These are phyloP conservation scores for Cytospora piceicola DNA, from an alignment of 2,329 filamentous ascomycete species.

Conservation along the genomic window DNA sequence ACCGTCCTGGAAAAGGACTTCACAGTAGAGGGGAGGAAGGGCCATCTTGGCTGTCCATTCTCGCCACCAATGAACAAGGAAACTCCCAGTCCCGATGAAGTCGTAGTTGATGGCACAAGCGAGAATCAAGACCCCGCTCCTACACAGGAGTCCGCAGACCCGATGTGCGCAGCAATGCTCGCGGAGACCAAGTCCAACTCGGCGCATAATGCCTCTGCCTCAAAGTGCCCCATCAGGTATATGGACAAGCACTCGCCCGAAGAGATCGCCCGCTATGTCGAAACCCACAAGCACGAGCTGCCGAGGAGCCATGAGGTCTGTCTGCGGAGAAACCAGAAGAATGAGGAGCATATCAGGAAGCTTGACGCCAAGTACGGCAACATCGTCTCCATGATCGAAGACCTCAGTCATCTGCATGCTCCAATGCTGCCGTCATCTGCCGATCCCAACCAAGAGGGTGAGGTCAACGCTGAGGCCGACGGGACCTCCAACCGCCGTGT, in stretches of 20 bases:
- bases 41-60: constrained; percentile 82
- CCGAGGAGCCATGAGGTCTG: constrained; percentile 93
- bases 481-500: constrained; percentile 70
- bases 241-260: constrained; percentile 91
- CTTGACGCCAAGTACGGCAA: constrained; percentile 94
- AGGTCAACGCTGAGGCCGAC: constrained; percentile 41
- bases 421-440: constrained; percentile 67
- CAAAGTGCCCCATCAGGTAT: constrained; percentile 88
- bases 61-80: constrained; percentile 50
- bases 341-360: constrained; percentile 81
- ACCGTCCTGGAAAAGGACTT: constrained; percentile 85
- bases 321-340: constrained; percentile 85
- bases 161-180: constrained; percentile 67
- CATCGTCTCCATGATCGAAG: constrained; percentile 91
- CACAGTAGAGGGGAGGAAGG: constrained; percentile 81
- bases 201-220: constrained; percentile 53
- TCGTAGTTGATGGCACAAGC: constrained; percentile 33
- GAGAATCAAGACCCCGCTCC: constrained; percentile 40
- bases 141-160: constrained; percentile 56
- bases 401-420: constrained; percentile 84
- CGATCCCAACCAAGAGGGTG: constrained; percentile 50
- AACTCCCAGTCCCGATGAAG: constrained; percentile 33
- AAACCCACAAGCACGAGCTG: constrained; percentile 93
- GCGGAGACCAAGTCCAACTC: constrained; percentile 62
- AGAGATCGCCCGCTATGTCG: constrained; percentile 90